These are phyloP conservation scores for Setaria italica DNA, from an alignment of 202 grass and related monocot species.

Conservation along the genomic window DNA sequence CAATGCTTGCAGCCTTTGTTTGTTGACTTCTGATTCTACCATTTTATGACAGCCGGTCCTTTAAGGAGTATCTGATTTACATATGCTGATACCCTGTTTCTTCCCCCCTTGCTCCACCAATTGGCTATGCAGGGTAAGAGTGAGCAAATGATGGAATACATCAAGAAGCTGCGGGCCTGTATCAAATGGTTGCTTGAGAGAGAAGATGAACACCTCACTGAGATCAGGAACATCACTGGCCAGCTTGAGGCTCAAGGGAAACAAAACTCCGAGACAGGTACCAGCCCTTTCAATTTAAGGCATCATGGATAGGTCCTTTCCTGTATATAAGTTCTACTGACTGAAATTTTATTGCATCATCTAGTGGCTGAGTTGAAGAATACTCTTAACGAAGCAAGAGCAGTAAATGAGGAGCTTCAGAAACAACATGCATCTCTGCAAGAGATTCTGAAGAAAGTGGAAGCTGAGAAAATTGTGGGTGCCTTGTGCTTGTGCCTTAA, in stretches of 20 bases:
- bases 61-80: neutral
- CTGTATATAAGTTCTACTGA: neutral
- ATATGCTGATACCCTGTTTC: neutral
- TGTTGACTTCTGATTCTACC: neutral
- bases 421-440: constrained; percentile 58
- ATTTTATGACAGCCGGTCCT: neutral
- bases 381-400: constrained; percentile 52
- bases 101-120: neutral
- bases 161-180: constrained; percentile 83
- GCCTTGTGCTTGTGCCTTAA: neutral
- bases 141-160: constrained; percentile 86
- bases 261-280: constrained; percentile 70
- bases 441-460: constrained; percentile 59
- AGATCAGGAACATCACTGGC: constrained; percentile 61
- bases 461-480: constrained; percentile 72
- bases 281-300: neutral
- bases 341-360: constrained; percentile 8
- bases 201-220: constrained; percentile 63
- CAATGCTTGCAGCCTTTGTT: neutral
- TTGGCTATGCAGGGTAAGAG: constrained; percentile 62
- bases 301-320: neutral
- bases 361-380: constrained; percentile 55
- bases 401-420: constrained; percentile 54
- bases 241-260: constrained; percentile 58
- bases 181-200: constrained; percentile 72